phyloP scores from a whole-genome alignment of 208 protist species.

The Vickermania ingenoplastis region DNA sequence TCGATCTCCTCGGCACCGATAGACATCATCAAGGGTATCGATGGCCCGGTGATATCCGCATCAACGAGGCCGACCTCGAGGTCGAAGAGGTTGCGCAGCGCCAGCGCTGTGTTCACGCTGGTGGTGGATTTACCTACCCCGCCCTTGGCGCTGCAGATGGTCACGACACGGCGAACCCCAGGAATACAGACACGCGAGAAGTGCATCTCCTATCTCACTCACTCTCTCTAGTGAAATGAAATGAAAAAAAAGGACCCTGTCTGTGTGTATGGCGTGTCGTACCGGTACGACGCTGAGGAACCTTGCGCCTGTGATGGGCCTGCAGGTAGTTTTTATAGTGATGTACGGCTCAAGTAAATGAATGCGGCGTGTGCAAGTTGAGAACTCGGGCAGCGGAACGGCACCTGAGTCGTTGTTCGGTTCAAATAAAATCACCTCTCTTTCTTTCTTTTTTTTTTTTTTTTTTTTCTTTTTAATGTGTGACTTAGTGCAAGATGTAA shows the following conservation, averaged over 20 bases:
- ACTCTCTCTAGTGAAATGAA: neutral
- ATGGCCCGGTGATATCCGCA: conserved; percentile 88
- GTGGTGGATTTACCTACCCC: conserved; percentile 92
- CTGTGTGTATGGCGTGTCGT: neutral
- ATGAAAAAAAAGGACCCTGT: neutral
- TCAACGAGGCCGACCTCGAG: conserved; percentile 82
- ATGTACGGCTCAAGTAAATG: too few relatives aligned
- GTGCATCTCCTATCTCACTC: too few relatives aligned
- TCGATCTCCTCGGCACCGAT: conserved; percentile 74
- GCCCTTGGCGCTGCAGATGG: conserved; percentile 87
- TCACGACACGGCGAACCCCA: conserved; percentile 74
- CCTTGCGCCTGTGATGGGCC: too few relatives aligned
- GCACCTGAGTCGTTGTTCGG: too few relatives aligned
- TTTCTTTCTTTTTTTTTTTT: too few relatives aligned
- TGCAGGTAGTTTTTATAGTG: too few relatives aligned
- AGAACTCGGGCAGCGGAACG: too few relatives aligned
- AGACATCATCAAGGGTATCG: conserved; percentile 81
- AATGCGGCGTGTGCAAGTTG: too few relatives aligned
- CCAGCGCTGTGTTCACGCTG: conserved; percentile 80
- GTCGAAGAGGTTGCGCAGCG: conserved; percentile 67
- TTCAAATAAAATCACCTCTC: too few relatives aligned
- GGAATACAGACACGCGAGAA: conserved; percentile 76
- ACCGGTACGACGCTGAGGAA: too few relatives aligned
- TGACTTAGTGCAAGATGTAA: too few relatives aligned
- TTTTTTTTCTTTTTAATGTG: too few relatives aligned